phyloP scores from a whole-genome alignment of 768 basidiomycete genomes.

The Candolleomyces efflorescens region DNA sequence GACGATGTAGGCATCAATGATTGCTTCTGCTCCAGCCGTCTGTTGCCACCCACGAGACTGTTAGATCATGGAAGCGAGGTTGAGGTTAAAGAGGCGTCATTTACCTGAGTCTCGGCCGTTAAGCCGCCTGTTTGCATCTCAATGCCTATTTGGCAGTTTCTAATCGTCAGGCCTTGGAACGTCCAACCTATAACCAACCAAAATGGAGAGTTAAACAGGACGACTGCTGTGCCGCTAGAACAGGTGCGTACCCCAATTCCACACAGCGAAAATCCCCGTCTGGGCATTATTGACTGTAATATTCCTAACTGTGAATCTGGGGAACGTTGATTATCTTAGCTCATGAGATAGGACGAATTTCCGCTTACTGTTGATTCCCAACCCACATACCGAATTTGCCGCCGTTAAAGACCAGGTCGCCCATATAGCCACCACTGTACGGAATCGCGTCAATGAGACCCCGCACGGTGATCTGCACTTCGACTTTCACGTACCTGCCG shows the following conservation, averaged over 20 bases:
- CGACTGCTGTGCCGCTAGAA: not conserved
- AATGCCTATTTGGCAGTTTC: slow-evolving; percentile 44
- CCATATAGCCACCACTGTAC: slow-evolving; percentile 50
- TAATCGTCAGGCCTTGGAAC: slow-evolving; percentile 24
- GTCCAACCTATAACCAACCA: slow-evolving; percentile 19
- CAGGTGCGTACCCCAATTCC: slow-evolving; percentile 43
- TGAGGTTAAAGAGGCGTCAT: not conserved
- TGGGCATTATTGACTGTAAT: slow-evolving; percentile 54
- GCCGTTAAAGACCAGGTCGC: slow-evolving; percentile 49
- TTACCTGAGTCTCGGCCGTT: slow-evolving; percentile 35
- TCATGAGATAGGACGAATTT: no score
- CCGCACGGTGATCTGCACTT: not conserved
- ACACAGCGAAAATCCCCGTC: slow-evolving; percentile 37
- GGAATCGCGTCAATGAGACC: not conserved
- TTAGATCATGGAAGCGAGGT: no score
- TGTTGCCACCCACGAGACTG: no score
- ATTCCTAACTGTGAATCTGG: slow-evolving; percentile 55
- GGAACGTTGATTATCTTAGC: slow-evolving; percentile 30
- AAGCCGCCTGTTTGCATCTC: slow-evolving; percentile 52
- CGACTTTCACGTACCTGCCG: slow-evolving; percentile 49
- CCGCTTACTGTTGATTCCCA: slow-evolving; percentile 72
- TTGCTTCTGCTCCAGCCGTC: slow-evolving; percentile 53
- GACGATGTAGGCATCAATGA: slow-evolving; percentile 56
- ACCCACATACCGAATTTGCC: slow-evolving; percentile 65
- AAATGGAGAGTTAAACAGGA: not conserved